Evolutionary conservation across 208 protist genomes (phyloP).

Genomic region (Vickermania ingenoplastis): DNA sequence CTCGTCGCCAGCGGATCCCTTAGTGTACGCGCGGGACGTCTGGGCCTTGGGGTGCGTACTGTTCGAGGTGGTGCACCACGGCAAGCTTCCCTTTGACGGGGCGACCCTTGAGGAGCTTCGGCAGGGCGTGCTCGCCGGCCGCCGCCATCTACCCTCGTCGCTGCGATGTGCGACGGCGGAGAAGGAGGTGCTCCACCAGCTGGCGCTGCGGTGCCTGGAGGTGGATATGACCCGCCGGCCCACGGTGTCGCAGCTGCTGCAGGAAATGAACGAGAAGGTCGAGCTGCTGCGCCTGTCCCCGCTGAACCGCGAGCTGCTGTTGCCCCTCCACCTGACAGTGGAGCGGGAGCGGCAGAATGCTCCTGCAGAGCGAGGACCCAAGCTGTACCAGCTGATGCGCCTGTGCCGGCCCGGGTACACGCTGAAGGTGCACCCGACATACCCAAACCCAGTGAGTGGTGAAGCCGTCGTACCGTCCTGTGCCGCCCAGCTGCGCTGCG

Average conservation of each 20-base stretch:
- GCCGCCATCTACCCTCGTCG: neutral
- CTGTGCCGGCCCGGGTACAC: neutral
- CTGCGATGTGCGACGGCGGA: neutral
- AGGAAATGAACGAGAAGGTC: neutral
- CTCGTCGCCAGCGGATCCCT: neutral
- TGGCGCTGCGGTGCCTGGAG: constrained; percentile 16
- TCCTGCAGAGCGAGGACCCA: neutral
- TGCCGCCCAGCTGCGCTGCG: neutral
- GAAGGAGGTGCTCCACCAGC: constrained; percentile 9
- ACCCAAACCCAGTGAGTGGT: neutral
- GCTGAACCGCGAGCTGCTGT: neutral
- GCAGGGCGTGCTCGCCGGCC: neutral
- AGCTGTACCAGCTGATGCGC: neutral
- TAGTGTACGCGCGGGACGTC: constrained; percentile 16
- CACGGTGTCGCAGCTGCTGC: constrained; percentile 8
- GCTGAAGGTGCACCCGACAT: neutral
- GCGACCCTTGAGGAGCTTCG: constrained; percentile 2
- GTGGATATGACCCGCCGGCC: constrained; percentile 8
- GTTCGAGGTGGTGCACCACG: constrained; percentile 20
- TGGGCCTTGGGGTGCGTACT: constrained; percentile 29
- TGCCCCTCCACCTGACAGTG: neutral
- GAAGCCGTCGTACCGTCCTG: neutral
- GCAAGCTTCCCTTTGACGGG: constrained; percentile 10
- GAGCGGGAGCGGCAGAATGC: neutral
- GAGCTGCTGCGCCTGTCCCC: neutral